Conservation (phyloP, 2,329 filamentous ascomycete genomes). For the Exophiala phaeomuriformis region DNA sequence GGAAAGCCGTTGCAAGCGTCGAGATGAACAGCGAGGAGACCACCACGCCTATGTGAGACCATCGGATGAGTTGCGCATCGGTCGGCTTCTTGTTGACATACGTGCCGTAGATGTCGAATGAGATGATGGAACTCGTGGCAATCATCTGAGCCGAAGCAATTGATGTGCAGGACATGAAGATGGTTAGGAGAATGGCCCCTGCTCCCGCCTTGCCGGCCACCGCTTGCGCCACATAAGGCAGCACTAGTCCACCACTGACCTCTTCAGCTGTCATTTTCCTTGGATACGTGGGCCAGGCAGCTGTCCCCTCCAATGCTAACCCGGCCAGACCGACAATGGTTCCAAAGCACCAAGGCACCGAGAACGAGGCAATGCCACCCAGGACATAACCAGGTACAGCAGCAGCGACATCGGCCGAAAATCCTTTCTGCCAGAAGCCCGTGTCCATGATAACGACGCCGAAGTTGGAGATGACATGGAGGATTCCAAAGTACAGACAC, state of each 20-base stretch:
- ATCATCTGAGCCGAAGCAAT: slow-evolving; percentile 76
- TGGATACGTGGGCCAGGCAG: slow-evolving; percentile 42
- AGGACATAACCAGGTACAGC: slow-evolving; percentile 45
- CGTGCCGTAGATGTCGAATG: slow-evolving; percentile 37
- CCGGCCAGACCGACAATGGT: slow-evolving; percentile 42
- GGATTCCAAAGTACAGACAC: slow-evolving; percentile 42
- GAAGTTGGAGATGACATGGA: slow-evolving; percentile 40
- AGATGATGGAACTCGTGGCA: slow-evolving; percentile 77
- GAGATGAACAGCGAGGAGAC: slow-evolving; percentile 30
- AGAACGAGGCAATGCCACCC: slow-evolving; percentile 40
- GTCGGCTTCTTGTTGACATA: slow-evolving; percentile 29
- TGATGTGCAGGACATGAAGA: slow-evolving; percentile 78
- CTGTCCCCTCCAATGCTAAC: slow-evolving; percentile 40
- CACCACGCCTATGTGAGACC: slow-evolving; percentile 25
- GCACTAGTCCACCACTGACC: slow-evolving; percentile 71
- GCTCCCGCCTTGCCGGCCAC: slow-evolving; percentile 74
- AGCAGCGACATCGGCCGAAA: slow-evolving; percentile 42
- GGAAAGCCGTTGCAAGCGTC: slow-evolving; percentile 31
- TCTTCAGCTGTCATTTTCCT: slow-evolving; percentile 41
- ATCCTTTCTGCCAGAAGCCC: slow-evolving; percentile 54
- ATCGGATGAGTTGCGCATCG: slow-evolving; percentile 23
- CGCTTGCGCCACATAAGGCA: slow-evolving; percentile 76
- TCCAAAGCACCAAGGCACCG: slow-evolving; percentile 42
- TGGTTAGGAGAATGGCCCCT: slow-evolving; percentile 65
- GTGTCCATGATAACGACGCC: slow-evolving; percentile 72